Conservation (phyloP, 2,329 filamentous ascomycete genomes). For the Pseudogymnoascus sp. region DNA sequence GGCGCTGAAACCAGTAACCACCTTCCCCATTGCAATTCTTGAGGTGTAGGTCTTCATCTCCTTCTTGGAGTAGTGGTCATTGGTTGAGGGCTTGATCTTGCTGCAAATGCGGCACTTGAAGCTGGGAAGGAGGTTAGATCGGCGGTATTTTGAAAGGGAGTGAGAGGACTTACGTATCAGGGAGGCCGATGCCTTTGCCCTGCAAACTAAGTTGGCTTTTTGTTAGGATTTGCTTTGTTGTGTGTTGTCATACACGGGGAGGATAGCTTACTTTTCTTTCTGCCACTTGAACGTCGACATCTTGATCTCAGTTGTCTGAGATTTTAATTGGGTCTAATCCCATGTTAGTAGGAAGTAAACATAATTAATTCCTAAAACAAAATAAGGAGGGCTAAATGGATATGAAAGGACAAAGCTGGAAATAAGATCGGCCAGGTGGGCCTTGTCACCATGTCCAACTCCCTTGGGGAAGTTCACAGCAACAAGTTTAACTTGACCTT, state of each 20-base stretch:
- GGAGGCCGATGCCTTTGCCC: conserved; percentile 10
- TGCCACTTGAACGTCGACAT: background rate
- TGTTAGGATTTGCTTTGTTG: background rate
- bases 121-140: conserved; percentile 24
- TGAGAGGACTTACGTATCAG: conserved; percentile 10
- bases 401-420: background rate
- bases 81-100: conserved; percentile 29
- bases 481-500: background rate
- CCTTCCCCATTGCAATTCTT: conserved; percentile 13
- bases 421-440: background rate
- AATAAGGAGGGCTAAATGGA: background rate
- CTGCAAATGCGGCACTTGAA: conserved; percentile 41
- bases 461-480: background rate
- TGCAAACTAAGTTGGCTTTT: background rate
- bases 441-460: background rate
- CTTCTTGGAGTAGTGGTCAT: conserved; percentile 37
- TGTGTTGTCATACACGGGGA: background rate
- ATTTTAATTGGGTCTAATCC: background rate
- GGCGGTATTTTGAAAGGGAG: background rate
- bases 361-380: background rate
- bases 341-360: background rate
- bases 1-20: conserved; percentile 18
- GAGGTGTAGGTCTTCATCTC: conserved; percentile 32
- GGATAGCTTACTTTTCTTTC: background rate
- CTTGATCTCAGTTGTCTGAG: background rate